These are phyloP conservation scores for Exophiala sp. DNA, from an alignment of 2,329 filamentous ascomycete species.

Conservation along the genomic window DNA sequence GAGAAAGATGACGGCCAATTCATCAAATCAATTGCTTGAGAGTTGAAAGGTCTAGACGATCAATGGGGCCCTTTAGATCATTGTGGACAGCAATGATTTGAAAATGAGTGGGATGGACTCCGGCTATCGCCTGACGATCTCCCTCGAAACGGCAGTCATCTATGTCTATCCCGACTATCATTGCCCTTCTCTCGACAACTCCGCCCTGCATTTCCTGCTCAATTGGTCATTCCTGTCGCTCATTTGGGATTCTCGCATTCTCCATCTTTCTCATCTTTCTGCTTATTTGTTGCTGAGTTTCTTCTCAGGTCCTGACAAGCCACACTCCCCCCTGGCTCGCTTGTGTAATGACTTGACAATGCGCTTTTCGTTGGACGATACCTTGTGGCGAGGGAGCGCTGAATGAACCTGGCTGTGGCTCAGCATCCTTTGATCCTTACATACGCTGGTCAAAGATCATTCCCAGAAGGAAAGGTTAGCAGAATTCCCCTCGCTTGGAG, in stretches of 20 bases:
- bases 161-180: background rate
- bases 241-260: constrained; percentile 6
- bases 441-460: background rate
- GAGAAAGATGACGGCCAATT: no score
- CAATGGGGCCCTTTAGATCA: no score
- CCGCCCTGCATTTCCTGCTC: background rate
- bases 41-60: no score
- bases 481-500: background rate
- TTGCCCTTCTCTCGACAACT: background rate
- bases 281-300: background rate
- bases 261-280: constrained; percentile 1
- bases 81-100: no score
- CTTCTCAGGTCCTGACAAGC: constrained; percentile 1
- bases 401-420: no score
- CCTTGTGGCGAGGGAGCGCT: no score
- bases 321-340: constrained; percentile 1
- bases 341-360: no score
- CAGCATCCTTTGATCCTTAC: background rate
- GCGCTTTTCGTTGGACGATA: no score
- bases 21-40: no score
- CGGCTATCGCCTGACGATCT: background rate
- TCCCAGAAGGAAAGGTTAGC: background rate
- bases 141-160: background rate
- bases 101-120: no score
- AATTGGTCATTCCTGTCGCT: constrained; percentile 1